Conservation (phyloP, 495 filamentous ascomycete genomes). For the Podospora fimiseda region DNA sequence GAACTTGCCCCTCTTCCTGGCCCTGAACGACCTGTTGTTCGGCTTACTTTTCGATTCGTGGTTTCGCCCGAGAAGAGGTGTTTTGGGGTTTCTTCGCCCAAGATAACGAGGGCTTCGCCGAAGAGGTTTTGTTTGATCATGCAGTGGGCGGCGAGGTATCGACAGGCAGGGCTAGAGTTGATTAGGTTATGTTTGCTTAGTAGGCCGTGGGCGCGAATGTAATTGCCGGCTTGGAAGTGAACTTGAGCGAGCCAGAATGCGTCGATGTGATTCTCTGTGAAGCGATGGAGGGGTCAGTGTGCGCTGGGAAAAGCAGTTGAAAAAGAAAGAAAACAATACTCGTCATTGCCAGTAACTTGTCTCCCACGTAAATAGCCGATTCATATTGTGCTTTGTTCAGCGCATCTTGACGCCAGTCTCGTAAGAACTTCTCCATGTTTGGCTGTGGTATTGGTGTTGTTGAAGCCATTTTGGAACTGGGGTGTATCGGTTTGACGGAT, state of each 20-base stretch:
- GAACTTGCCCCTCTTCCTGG: slow-evolving; percentile 22
- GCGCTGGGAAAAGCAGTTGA: no score
- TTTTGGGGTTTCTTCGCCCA: slow-evolving; percentile 86
- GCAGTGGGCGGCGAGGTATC: slow-evolving; percentile 88
- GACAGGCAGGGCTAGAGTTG: slow-evolving; percentile 71
- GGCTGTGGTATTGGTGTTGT: slow-evolving; percentile 16
- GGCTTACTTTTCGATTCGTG: slow-evolving; percentile 52
- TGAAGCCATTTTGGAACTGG: slow-evolving; percentile 14
- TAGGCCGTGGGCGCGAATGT: slow-evolving; percentile 78
- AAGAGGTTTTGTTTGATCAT: slow-evolving; percentile 84
- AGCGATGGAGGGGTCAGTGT: background rate
- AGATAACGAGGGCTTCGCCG: slow-evolving; percentile 77
- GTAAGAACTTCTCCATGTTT: slow-evolving; percentile 82
- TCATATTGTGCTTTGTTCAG: slow-evolving; percentile 91
- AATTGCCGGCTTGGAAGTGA: slow-evolving; percentile 90
- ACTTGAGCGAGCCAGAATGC: slow-evolving; percentile 28
- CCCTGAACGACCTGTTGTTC: slow-evolving; percentile 37
- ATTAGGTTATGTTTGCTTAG: slow-evolving; percentile 81
- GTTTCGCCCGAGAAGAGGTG: slow-evolving; percentile 67
- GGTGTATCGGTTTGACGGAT: background rate
- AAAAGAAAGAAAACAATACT: slow-evolving; percentile 47
- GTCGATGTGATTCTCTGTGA: slow-evolving; percentile 9
- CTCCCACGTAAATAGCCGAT: slow-evolving; percentile 89
- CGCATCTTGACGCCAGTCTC: slow-evolving; percentile 89
- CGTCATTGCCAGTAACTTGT: slow-evolving; percentile 91